Conservation (phyloP, 345 rosid genomes). For the Diplotaxis tenuifolia region DNA sequence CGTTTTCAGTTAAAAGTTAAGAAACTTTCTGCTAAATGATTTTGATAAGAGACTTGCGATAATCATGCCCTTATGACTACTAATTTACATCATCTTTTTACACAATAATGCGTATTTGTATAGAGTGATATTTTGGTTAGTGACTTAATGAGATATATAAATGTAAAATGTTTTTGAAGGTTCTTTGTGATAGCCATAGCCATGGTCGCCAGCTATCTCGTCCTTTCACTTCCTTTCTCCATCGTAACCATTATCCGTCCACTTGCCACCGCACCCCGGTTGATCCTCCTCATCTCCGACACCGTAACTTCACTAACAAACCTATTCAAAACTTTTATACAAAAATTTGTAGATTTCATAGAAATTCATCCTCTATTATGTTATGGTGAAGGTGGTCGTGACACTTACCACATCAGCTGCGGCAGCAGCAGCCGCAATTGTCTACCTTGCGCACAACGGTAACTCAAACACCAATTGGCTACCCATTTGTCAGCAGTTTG, state of each 20-base stretch:
- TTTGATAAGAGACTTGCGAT: too few species aligned
- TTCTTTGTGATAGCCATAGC: conserved; percentile 73
- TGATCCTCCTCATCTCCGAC: conserved; percentile 61
- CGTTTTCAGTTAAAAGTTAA: too few species aligned
- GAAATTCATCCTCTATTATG: background rate
- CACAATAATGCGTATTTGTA: background rate
- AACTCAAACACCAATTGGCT: conserved; percentile 78
- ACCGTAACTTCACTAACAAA: conserved; percentile 40
- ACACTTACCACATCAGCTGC: conserved; percentile 65
- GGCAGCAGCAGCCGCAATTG: conserved; percentile 54
- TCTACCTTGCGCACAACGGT: conserved; percentile 81
- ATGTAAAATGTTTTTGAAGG: conserved; percentile 41
- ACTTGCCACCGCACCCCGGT: conserved; percentile 52
- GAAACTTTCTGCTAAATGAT: too few species aligned
- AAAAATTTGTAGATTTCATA: background rate
- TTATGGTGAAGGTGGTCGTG: conserved; percentile 48
- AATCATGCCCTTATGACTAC: too few species aligned
- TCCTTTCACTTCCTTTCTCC: conserved; percentile 82
- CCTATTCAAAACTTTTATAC: background rate
- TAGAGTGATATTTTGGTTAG: background rate
- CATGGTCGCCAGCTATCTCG: conserved; percentile 55
- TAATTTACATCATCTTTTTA: background rate
- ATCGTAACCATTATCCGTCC: conserved; percentile 72
- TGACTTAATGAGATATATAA: background rate
- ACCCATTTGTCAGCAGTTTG: conserved; percentile 73